Base-by-base conservation (phyloP, 306 rosid species). In the Trifolium repens region DNA sequence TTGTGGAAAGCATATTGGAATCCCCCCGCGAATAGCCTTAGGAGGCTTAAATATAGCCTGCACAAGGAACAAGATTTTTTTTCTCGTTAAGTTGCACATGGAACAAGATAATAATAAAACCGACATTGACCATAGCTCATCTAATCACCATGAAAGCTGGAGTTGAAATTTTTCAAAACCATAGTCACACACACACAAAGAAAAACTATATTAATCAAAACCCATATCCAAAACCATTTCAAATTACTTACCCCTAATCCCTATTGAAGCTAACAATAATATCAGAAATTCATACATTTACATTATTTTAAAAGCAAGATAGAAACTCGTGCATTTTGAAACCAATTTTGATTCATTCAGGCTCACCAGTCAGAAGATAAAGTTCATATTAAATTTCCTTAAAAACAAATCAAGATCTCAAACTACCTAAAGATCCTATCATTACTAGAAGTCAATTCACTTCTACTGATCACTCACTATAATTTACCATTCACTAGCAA, bases 1-100 rank as follows among this genome's bases (percentile, higher is more conserved):
- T 76, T 94, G 99, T 32, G 99, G 99, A 88, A 94, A 94, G 85
- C 97, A 94, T 69, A 94, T 69, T 34, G 99, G 99, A 84, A 94
- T 94, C 75, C 97, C 99, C 78, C 99, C 99, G 43, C 96, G 97
- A 78, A 94, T 94, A 64, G 97, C 80, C 78, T 89, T 92, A 1
- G 96, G 96, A 72, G 96, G 93, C 87, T 88, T 91, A 68, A 87
- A 92, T 27, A 44, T 66, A 79, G 99, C 92, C 99, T 94, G 96
- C 88, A 89, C 24, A 72, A 85, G 66, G 73, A 67, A 79, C 62
- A 55, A 32, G 6, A 32, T 32, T 32, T 32, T 32, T 32, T 32
- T 4, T 4, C 35, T 32, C 35, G 6, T 32, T 32, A 5, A 32
- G 35, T 32, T 94, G 96, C 88, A 88, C 27, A 69, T 84, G 66